These are phyloP conservation scores for Phytophthora gonapodyides DNA, from an alignment of 352 stramenopile species.

Conservation along the genomic window DNA sequence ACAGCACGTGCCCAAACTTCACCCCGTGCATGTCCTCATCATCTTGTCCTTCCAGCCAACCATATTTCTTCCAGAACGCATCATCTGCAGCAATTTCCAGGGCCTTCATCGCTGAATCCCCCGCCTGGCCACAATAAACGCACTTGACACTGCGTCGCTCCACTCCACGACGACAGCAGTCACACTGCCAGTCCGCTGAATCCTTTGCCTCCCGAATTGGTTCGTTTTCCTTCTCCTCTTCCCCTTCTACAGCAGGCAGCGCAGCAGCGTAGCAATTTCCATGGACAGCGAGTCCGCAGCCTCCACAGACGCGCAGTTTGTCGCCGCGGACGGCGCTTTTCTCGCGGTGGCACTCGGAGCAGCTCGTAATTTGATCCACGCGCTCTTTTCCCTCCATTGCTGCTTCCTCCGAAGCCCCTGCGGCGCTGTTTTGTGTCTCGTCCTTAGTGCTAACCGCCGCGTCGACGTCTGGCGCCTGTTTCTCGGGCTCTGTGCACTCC, in stretches of 20 bases:
- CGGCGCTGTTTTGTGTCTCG: neutral
- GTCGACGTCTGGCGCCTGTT: conserved; percentile 10
- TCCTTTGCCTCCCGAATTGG: too few species aligned
- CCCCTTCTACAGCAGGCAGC: neutral
- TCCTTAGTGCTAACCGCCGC: conserved; percentile 14
- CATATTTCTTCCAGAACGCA: conserved; percentile 28
- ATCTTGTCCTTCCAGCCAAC: conserved; percentile 3
- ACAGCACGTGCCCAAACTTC: conserved; percentile 52
- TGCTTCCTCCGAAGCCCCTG: neutral
- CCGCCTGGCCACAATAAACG: conserved; percentile 49
- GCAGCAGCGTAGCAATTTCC: conserved; percentile 37
- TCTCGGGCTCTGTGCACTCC: conserved; percentile 21
- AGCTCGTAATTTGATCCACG: conserved; percentile 7
- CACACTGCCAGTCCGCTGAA: too few species aligned
- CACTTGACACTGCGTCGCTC: conserved; percentile 24
- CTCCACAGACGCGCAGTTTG: conserved; percentile 34
- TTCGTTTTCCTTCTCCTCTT: too few species aligned
- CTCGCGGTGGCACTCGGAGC: conserved; percentile 26
- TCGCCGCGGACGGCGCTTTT: conserved; percentile 9
- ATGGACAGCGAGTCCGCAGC: conserved; percentile 44
- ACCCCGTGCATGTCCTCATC: neutral
- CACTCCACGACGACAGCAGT: conserved; percentile 42
- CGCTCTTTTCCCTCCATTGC: neutral
- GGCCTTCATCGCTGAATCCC: conserved; percentile 29
- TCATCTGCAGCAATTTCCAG: conserved; percentile 31